Conservation (phyloP, 192 early-diverging fungal species). For the Fimicolochytrium jonesii region DNA sequence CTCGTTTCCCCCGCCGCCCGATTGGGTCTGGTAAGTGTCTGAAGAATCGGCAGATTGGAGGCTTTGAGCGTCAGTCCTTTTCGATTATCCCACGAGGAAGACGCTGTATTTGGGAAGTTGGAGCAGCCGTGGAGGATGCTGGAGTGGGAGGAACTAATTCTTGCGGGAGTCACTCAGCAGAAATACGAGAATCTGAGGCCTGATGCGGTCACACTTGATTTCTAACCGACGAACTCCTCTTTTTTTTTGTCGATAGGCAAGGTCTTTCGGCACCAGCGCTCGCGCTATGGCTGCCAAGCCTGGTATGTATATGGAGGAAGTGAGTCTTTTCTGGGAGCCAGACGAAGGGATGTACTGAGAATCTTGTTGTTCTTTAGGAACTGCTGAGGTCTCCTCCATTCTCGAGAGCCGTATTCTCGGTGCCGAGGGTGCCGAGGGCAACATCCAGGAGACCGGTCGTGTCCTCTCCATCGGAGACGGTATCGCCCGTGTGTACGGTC, state of each 20-base stretch:
- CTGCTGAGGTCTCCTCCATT: constrained; percentile 96
- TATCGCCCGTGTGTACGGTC: constrained; percentile 99
- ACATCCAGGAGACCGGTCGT: constrained; percentile 97
- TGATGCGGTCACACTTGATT: not conserved
- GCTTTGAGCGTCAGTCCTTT: too few species aligned
- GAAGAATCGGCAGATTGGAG: too few species aligned
- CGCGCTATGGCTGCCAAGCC: not conserved
- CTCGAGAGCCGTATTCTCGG: constrained; percentile 97
- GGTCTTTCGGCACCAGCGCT: not conserved
- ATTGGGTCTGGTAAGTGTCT: too few species aligned
- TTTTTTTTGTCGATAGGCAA: not conserved
- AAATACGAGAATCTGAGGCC: too few species aligned
- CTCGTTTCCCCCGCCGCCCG: too few species aligned
- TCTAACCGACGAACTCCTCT: not conserved
- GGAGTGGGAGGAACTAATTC: too few species aligned
- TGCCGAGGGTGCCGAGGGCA: constrained; percentile 69
- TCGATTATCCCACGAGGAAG: too few species aligned
- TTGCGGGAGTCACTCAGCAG: too few species aligned
- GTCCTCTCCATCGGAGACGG: constrained; percentile 99
- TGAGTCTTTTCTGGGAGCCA: not conserved
- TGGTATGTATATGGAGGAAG: not conserved
- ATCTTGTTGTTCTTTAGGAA: constrained; percentile 38
- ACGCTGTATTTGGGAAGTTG: not conserved
- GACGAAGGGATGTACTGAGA: too few species aligned
- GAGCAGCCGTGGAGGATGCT: not conserved